phyloP scores from a whole-genome alignment of 257 asterid species.

The Buddleja alternifolia region DNA sequence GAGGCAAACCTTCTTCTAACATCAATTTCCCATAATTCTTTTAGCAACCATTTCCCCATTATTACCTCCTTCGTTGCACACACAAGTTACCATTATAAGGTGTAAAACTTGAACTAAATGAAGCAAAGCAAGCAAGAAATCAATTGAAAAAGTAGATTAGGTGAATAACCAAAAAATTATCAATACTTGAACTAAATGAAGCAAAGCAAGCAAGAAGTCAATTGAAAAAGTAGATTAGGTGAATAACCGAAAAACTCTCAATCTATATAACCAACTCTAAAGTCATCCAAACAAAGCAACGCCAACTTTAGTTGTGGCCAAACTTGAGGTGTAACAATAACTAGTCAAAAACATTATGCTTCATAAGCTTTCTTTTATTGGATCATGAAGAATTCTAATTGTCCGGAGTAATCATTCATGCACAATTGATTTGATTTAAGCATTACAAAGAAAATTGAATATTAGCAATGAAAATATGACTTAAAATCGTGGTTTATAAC shows the following conservation, averaged over 20 bases:
- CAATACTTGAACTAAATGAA: constrained; percentile 14
- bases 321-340: constrained; percentile 14
- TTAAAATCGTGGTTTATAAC: too few species aligned
- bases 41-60: constrained; percentile 24
- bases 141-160: not conserved
- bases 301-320: constrained; percentile 12
- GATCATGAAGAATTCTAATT: not conserved
- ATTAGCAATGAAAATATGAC: too few species aligned
- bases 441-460: not conserved
- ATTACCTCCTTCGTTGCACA: constrained; percentile 29
- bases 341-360: not conserved
- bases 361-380: not conserved
- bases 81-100: constrained; percentile 33
- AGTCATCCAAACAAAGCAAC: not conserved
- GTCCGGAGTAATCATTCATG: not conserved
- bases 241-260: constrained; percentile 17
- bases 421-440: too few species aligned
- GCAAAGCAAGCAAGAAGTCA: not conserved
- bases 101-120: constrained; percentile 14
- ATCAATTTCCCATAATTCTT: constrained; percentile 20
- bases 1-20: constrained; percentile 22
- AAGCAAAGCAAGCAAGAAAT: constrained; percentile 1
- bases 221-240: not conserved
- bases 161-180: constrained; percentile 16
- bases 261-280: constrained; percentile 21